These are phyloP conservation scores for Suillus variegatus DNA, from an alignment of 768 basidiomycete genomes.

Conservation along the genomic window DNA sequence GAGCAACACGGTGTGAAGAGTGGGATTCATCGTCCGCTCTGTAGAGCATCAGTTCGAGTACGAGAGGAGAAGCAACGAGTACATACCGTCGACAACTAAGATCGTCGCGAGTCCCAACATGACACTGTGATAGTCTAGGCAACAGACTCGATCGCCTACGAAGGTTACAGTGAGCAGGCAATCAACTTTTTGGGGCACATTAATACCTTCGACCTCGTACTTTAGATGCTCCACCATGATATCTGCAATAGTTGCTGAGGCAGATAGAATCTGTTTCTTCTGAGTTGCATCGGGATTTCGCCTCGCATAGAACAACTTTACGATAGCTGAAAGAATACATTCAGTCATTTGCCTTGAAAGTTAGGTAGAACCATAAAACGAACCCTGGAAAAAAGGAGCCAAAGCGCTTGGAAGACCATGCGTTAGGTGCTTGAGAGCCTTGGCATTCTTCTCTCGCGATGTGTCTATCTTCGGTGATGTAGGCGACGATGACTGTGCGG, in stretches of 20 bases:
- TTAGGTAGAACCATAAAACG: constrained; percentile 18
- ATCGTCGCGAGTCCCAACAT: constrained; percentile 53
- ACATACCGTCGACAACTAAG: constrained; percentile 61
- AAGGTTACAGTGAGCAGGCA: background rate
- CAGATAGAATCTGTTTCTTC: constrained; percentile 72
- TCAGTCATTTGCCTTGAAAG: background rate
- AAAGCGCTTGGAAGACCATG: constrained; percentile 74
- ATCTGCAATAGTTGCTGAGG: constrained; percentile 68
- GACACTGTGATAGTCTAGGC: constrained; percentile 53
- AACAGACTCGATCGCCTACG: constrained; percentile 42
- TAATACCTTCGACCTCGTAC: constrained; percentile 49
- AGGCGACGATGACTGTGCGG: constrained; percentile 24
- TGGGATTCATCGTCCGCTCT: constrained; percentile 78
- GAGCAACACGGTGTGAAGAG: constrained; percentile 82
- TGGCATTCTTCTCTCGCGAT: constrained; percentile 64
- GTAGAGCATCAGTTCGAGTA: constrained; percentile 8
- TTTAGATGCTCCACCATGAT: constrained; percentile 74
- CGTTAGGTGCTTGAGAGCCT: constrained; percentile 77
- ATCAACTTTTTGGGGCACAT: constrained; percentile 4
- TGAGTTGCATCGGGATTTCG: constrained; percentile 75
- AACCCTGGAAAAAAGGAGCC: constrained; percentile 87
- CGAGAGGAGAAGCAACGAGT: background rate
- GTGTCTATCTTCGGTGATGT: constrained; percentile 41
- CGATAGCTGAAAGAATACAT: constrained; percentile 55
- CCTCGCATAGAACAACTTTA: constrained; percentile 83